phyloP scores from a whole-genome alignment of 352 stramenopile species.

The Pythium sp. region DNA sequence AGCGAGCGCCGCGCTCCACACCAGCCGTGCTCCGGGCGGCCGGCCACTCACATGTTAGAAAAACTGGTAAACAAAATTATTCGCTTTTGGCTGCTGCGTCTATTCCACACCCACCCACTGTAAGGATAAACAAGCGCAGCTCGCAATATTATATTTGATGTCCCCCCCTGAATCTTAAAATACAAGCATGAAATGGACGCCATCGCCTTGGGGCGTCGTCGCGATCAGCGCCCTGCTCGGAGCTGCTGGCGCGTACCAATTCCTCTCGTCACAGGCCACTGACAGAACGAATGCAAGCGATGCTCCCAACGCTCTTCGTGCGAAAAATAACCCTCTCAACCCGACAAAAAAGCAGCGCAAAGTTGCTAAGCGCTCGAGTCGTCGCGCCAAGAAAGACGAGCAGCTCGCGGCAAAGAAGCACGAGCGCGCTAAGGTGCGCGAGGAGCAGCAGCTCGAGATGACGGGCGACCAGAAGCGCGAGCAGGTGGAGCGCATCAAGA shows the following conservation, averaged over 20 bases:
- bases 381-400: constrained; percentile 34
- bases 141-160: background rate
- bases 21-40: background rate
- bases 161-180: background rate
- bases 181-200: constrained; percentile 10
- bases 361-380: constrained; percentile 14
- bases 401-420: constrained; percentile 26
- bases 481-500: constrained; percentile 52
- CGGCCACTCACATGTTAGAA: background rate
- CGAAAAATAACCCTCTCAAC: constrained; percentile 14
- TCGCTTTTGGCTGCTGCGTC: background rate
- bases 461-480: constrained; percentile 46
- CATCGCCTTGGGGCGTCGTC: background rate
- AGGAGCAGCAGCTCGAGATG: constrained; percentile 20
- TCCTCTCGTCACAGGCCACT: background rate
- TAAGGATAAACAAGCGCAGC: background rate
- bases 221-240: background rate
- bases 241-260: background rate
- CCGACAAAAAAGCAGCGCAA: constrained; percentile 19
- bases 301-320: too few relatives aligned
- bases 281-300: background rate
- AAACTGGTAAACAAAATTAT: background rate
- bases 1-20: background rate
- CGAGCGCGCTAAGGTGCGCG: constrained; percentile 13
- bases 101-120: background rate